Conservation (phyloP, 805 yeast species). For the Metschnikowia arizonensis region DNA sequence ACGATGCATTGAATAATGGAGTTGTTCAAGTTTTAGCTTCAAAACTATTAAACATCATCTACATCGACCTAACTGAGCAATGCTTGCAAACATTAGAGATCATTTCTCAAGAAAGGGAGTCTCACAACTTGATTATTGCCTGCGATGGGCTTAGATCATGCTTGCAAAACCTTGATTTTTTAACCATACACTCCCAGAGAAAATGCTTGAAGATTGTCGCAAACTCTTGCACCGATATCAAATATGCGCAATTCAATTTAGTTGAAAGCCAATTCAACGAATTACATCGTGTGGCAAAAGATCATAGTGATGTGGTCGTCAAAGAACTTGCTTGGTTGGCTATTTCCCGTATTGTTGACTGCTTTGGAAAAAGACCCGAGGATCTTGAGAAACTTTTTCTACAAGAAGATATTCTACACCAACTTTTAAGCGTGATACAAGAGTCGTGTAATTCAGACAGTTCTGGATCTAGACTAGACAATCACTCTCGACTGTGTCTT, state of each 20-base stretch:
- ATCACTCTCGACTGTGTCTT: slow-evolving; percentile 17
- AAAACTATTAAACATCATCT: slow-evolving; percentile 69
- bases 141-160: slow-evolving; percentile 64
- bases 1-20: slow-evolving; percentile 58
- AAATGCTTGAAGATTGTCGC: slow-evolving; percentile 73
- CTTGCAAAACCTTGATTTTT: slow-evolving; percentile 75
- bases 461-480: slow-evolving; percentile 11
- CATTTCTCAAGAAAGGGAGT: slow-evolving; percentile 53
- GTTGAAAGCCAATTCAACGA: slow-evolving; percentile 56
- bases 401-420: slow-evolving; percentile 7
- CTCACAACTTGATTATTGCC: slow-evolving; percentile 46
- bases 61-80: slow-evolving; percentile 90
- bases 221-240: slow-evolving; percentile 55
- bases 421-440: slow-evolving; percentile 11
- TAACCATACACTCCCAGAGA: slow-evolving; percentile 84
- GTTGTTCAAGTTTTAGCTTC: slow-evolving; percentile 62
- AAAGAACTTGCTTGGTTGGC: slow-evolving; percentile 65
- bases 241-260: slow-evolving; percentile 39
- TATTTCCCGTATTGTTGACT: slow-evolving; percentile 52
- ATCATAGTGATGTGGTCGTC: slow-evolving; percentile 54
- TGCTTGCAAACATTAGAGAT: slow-evolving; percentile 71
- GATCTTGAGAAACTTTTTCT: slow-evolving; percentile 43
- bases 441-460: slow-evolving; percentile 15
- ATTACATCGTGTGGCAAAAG: slow-evolving; percentile 52
- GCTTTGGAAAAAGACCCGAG: slow-evolving; percentile 43